Evolutionary conservation across 2,329 filamentous ascomycete species (phyloP), one percentile per base, ranked within the genome.

Genomic region (Colletotrichum caudatum): DNA sequence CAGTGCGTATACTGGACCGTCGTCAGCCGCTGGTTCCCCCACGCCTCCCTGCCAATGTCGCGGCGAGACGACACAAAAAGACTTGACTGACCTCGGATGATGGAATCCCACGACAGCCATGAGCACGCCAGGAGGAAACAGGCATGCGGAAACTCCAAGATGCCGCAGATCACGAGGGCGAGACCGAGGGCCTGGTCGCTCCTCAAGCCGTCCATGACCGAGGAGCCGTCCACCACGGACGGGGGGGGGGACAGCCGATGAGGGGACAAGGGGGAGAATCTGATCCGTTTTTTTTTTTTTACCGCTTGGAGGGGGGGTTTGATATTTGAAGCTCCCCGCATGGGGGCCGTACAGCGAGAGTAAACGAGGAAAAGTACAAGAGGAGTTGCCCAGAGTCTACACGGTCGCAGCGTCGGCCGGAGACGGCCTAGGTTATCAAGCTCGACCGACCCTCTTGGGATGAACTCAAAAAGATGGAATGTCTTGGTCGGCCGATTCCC

Each of bases 111-210:
- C 16, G 68, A 41, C 1, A 63, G 18, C 57, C 57, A 71, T 1
- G 56, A 63, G 0, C 56, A 6, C 5, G 68, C 64, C 2, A 71
- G 29, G 26, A 65, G 57, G 4, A 68, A 37, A 29, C 68, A 71
- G 11, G 41, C 20, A 5, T 44, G 35, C 5, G 68, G 68, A 6
- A 63, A 68, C 41, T 63, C 51, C 9, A 62, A 18, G 41, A 68
- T 14, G 0, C 68, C 68, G 51, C 35, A 58, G 9, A 51, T 18
- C 51, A 53, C 16, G 35, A 71, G 58, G 1, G 37, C 18, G 1
- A 71, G 44, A 0, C 9, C 64, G 23, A 71, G 9, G 39, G 6
- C 35, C 37, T 68, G 57, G 14, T 68, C 68, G 41, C 58, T 29
- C 18, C 44, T 23, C 1, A 54, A 5, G 1, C 4, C 23, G 12